Conservation (phyloP, 2,329 filamentous ascomycete species). For the Bisporella sp. region DNA sequence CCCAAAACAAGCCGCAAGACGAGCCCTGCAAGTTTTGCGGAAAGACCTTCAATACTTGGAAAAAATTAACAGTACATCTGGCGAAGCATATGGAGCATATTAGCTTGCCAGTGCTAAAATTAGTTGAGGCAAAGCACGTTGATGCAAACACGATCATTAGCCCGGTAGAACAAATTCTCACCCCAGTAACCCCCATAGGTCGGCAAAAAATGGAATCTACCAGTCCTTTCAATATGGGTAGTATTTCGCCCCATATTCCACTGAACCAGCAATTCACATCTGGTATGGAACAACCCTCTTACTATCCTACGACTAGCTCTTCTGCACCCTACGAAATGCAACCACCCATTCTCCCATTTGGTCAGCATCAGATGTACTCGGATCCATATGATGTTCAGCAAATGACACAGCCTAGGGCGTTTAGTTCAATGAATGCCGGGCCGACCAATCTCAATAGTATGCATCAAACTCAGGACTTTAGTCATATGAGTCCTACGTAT, state of each 20-base stretch:
- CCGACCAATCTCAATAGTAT: slow-evolving; percentile 9
- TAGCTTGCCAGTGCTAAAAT: slow-evolving; percentile 68
- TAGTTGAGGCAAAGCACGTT: slow-evolving; percentile 46
- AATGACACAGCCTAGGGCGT: slow-evolving; percentile 14
- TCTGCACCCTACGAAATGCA: slow-evolving; percentile 13
- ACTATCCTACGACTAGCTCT: slow-evolving; percentile 12
- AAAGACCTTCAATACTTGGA: slow-evolving; percentile 76
- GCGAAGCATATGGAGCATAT: slow-evolving; percentile 94
- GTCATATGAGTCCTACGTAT: slow-evolving; percentile 12
- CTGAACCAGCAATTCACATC: slow-evolving; percentile 8
- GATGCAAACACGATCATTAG: slow-evolving; percentile 60
- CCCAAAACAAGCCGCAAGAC: slow-evolving; percentile 55
- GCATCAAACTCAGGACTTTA: slow-evolving; percentile 13
- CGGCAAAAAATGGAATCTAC: slow-evolving; percentile 19
- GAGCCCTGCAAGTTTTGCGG: slow-evolving; percentile 87
- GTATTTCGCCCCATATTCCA: slow-evolving; percentile 17
- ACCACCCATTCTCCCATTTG: slow-evolving; percentile 11
- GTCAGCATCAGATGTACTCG: slow-evolving; percentile 14
- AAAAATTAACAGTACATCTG: slow-evolving; percentile 88
- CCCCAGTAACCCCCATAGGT: slow-evolving; percentile 20
- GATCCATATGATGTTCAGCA: slow-evolving; percentile 13
- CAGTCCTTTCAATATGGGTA: slow-evolving; percentile 21
- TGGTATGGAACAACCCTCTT: slow-evolving; percentile 15
- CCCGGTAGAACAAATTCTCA: slow-evolving; percentile 45
- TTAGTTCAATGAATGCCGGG: slow-evolving; percentile 10